Evolutionary conservation across 2,329 filamentous ascomycete species (phyloP).

Genomic region (Penicillium sp.): DNA sequence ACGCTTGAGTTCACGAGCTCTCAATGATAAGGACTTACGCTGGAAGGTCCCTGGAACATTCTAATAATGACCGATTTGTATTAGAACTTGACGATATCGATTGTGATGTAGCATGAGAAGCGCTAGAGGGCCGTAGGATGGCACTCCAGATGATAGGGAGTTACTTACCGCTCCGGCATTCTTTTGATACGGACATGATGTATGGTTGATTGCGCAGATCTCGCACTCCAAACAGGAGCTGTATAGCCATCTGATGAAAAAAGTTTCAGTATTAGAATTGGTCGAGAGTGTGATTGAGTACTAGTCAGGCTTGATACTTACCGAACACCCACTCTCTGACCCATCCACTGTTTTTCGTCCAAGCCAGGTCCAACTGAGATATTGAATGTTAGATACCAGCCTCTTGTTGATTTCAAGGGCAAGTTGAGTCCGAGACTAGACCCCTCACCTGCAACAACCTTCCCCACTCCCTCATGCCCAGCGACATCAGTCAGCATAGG

Average conservation of each 20-base stretch:
- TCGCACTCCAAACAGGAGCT: conserved; percentile 43
- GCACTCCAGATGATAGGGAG: no score
- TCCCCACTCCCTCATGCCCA: conserved; percentile 51
- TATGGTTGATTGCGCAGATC: conserved; percentile 42
- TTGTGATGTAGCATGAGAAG: not conserved
- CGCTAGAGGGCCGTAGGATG: not conserved
- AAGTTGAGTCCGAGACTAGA: not conserved
- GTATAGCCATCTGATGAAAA: conserved; percentile 37
- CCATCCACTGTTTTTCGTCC: conserved; percentile 33
- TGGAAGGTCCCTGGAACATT: conserved; percentile 45
- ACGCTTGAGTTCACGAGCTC: not conserved
- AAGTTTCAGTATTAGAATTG: not conserved
- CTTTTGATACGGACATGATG: conserved; percentile 41
- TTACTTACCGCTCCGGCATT: conserved; percentile 41
- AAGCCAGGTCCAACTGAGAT: conserved; percentile 31
- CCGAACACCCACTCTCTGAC: conserved; percentile 36
- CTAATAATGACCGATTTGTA: conserved; percentile 14
- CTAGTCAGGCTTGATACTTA: conserved; percentile 14
- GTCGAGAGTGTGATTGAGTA: not conserved
- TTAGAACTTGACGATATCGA: not conserved
- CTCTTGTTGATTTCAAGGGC: not conserved
- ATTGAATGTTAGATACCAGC: not conserved
- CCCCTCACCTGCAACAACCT: conserved; percentile 38
- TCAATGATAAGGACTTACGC: conserved; percentile 21
- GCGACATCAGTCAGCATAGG: conserved; percentile 49